These are phyloP conservation scores for Gamsiella multidivaricata DNA, from an alignment of 192 early-diverging fungal species.

Conservation along the genomic window DNA sequence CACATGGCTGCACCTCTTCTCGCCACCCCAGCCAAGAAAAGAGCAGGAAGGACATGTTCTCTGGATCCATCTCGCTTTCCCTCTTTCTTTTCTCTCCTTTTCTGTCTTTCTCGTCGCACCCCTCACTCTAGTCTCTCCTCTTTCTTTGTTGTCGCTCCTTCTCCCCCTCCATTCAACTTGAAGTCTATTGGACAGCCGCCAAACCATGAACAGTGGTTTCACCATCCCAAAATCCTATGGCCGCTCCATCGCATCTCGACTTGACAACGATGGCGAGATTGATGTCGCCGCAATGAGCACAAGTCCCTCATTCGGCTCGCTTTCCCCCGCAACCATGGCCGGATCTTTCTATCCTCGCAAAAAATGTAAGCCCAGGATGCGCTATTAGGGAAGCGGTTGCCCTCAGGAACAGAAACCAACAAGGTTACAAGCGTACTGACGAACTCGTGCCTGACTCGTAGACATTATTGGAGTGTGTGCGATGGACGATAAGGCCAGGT, in stretches of 20 bases:
- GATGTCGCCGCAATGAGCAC: not conserved
- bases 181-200: conserved; percentile 22
- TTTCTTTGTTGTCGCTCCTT: not conserved
- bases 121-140: not conserved
- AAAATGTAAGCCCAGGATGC: conserved; percentile 24
- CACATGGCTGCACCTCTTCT: no score
- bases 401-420: no score
- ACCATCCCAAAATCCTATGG: conserved; percentile 22
- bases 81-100: not conserved
- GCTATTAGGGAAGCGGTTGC: not conserved
- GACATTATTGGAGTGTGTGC: conserved; percentile 88
- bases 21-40: no score
- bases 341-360: conserved; percentile 15
- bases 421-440: not conserved
- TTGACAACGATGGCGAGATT: conserved; percentile 4
- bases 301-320: not conserved
- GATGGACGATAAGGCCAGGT: conserved; percentile 94
- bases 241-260: conserved; percentile 10
- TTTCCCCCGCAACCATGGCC: not conserved
- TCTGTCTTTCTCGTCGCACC: not conserved
- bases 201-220: conserved; percentile 32
- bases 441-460: conserved; percentile 9
- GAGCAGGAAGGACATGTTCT: no score
- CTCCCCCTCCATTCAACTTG: not conserved
- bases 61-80: not conserved